phyloP scores from a whole-genome alignment of 441 rosid species.

The Corymbia citriodora region DNA sequence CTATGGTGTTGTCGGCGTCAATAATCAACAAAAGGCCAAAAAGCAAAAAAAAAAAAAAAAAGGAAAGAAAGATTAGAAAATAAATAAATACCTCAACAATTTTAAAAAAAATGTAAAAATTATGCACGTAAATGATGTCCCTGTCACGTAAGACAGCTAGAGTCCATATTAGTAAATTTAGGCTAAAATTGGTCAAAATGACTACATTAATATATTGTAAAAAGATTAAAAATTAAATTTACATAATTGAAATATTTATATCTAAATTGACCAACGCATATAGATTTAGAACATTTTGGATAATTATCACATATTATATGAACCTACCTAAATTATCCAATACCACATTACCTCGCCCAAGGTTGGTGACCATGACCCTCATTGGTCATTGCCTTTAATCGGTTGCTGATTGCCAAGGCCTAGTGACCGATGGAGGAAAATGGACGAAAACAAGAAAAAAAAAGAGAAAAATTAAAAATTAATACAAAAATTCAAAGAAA shows the following conservation, averaged over 20 bases:
- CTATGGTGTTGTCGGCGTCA: neutral
- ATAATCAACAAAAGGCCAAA: neutral
- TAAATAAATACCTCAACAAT: neutral
- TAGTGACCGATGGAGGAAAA: neutral
- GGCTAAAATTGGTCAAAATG: neutral
- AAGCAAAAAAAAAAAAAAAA: neutral
- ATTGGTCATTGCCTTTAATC: rapidly evolving
- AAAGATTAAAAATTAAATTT: rapidly evolving
- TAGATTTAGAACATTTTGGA: neutral
- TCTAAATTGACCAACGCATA: rapidly evolving
- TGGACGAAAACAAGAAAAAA: no score
- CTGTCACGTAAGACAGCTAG: rapidly evolving
- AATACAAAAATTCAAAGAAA: no score
- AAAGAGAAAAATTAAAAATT: no score
- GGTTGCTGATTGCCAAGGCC: neutral
- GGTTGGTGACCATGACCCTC: no score
- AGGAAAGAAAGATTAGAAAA: neutral
- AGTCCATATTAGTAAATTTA: neutral
- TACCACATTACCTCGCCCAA: neutral
- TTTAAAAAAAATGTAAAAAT: neutral
- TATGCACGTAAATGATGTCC: rapidly evolving
- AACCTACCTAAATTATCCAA: neutral
- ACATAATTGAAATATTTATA: rapidly evolving
- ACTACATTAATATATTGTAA: neutral
- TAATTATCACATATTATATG: neutral